Conservation (phyloP, 352 stramenopile genomes). For the Peronospora destructor region DNA sequence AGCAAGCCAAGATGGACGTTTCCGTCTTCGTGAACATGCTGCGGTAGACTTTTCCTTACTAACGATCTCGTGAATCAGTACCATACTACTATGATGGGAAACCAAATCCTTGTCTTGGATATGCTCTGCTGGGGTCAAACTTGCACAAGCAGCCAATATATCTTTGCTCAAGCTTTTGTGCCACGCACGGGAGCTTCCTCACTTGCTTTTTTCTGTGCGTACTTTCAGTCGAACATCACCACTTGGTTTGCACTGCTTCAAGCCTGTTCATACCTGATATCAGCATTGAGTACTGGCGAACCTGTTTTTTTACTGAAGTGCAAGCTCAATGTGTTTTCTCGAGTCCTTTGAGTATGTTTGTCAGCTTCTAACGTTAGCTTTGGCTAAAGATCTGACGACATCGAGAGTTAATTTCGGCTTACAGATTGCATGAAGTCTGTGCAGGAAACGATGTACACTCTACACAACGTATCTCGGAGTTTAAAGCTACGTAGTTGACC, state of each 20-base stretch:
- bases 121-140: slow-evolving; percentile 1
- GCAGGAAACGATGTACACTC: not conserved
- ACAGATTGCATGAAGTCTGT: not conserved
- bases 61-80: slow-evolving; percentile 11
- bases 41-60: slow-evolving; percentile 21
- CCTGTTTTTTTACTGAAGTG: no score
- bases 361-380: not conserved
- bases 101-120: slow-evolving; percentile 7
- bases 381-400: not conserved
- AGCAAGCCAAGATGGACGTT: slow-evolving; percentile 39
- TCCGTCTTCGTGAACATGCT: slow-evolving; percentile 44
- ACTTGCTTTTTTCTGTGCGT: slow-evolving; percentile 8
- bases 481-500: not conserved
- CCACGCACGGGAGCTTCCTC: slow-evolving; percentile 8
- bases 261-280: no score
- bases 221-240: not conserved
- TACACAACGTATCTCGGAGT: not conserved
- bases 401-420: not conserved
- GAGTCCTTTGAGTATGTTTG: not conserved
- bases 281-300: not conserved
- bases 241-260: no score
- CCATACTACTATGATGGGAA: slow-evolving; percentile 23
- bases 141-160: slow-evolving; percentile 21
- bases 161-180: slow-evolving; percentile 13
- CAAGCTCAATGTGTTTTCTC: not conserved